Percentiles rank a stretch among this genome's conserved stretches.
phyloP scores from a whole-genome alignment of 2,329 filamentous ascomycete species.

The Alternaria longipes region DNA sequence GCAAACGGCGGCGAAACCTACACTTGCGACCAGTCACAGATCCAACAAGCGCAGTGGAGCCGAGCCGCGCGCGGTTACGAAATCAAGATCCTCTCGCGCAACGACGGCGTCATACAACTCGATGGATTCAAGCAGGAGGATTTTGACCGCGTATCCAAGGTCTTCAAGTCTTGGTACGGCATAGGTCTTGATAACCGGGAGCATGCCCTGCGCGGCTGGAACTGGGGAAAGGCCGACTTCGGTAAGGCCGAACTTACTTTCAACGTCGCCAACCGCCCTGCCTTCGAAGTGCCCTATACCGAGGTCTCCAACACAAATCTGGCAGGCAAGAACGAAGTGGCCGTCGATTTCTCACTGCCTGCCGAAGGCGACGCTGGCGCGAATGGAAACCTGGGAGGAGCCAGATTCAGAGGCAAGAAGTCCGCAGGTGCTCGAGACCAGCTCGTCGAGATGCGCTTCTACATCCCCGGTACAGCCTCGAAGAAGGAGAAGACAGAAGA shows the following conservation, averaged over 20 bases:
- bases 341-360: slow-evolving; percentile 88
- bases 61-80: slow-evolving; percentile 91
- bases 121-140: slow-evolving; percentile 97
- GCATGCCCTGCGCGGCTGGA: slow-evolving; percentile 95
- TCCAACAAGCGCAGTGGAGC: slow-evolving; percentile 92
- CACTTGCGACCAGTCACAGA: slow-evolving; percentile 87
- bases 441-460: slow-evolving; percentile 98
- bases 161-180: slow-evolving; percentile 99
- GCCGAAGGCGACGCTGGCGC: slow-evolving; percentile 75
- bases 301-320: slow-evolving; percentile 98
- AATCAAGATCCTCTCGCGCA: slow-evolving; percentile 87
- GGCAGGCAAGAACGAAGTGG: slow-evolving; percentile 96
- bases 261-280: slow-evolving; percentile 95
- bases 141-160: slow-evolving; percentile 86
- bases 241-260: slow-evolving; percentile 94
- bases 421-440: slow-evolving; percentile 89
- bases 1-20: slow-evolving; percentile 88
- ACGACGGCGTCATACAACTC: slow-evolving; percentile 86
- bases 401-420: slow-evolving; percentile 82
- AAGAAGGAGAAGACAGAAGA: slow-evolving; percentile 75
- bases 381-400: slow-evolving; percentile 78
- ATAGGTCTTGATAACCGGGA: slow-evolving; percentile 91
- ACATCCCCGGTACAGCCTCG: slow-evolving; percentile 87
- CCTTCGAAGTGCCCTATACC: slow-evolving; percentile 96
- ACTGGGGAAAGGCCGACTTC: slow-evolving; percentile 99